Evolutionary conservation across 257 asterid species (phyloP).

Genomic region (Capsicum pubescens): DNA sequence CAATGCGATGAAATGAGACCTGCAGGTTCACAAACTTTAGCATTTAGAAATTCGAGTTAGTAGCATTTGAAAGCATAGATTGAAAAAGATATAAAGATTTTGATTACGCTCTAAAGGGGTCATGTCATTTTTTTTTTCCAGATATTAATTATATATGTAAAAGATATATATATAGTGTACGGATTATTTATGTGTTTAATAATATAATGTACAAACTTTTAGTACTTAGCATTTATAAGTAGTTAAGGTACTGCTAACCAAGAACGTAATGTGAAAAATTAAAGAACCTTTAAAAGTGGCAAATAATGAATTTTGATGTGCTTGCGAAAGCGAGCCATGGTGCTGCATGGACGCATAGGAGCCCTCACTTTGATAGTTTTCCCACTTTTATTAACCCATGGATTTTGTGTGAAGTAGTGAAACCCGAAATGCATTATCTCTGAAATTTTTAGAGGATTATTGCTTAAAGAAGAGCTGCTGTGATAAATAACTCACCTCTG

Average conservation of each 20-base stretch:
- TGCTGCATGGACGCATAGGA: slow-evolving; percentile 31
- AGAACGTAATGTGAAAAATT: no score
- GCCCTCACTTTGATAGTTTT: slow-evolving; percentile 38
- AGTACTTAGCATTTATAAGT: no score
- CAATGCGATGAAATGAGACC: slow-evolving; percentile 42
- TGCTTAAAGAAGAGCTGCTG: slow-evolving; percentile 47
- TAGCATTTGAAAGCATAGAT: no score
- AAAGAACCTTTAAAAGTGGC: slow-evolving; percentile 51
- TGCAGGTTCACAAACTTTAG: neutral
- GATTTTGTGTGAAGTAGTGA: slow-evolving; percentile 45
- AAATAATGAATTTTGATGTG: slow-evolving; percentile 49
- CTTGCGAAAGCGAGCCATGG: slow-evolving; percentile 53
- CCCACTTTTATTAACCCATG: slow-evolving; percentile 45
- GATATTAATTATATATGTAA: no score
- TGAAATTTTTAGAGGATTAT: slow-evolving; percentile 47
- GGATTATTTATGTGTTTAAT: no score
- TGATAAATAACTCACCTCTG: slow-evolving; percentile 44
- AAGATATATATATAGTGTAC: no score
- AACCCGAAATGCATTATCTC: slow-evolving; percentile 30
- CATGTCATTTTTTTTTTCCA: no score
- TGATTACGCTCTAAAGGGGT: no score
- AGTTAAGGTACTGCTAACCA: no score
- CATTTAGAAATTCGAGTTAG: no score
- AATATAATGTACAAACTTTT: no score
- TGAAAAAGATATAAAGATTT: no score